phyloP scores from a whole-genome alignment of 192 early-diverging fungal species.

The Ambispora gerdemannii region DNA sequence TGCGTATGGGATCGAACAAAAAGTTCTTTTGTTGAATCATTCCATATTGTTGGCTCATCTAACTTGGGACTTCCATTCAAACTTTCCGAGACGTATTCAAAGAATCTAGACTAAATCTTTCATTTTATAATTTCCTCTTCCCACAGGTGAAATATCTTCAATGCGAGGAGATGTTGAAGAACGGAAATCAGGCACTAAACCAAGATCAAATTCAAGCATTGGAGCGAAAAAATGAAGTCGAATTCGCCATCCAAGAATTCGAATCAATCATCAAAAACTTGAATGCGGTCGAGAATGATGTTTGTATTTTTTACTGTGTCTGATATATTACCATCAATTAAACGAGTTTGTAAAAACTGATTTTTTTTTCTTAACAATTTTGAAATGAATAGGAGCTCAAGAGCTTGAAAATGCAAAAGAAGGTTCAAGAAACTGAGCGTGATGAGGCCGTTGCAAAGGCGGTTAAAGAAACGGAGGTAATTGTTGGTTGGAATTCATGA shows the following conservation, averaged over 20 bases:
- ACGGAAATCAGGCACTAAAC: not conserved
- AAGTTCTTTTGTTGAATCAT: not conserved
- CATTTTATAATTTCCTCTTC: not conserved
- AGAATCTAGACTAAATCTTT: not conserved
- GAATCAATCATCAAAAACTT: not conserved
- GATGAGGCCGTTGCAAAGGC: slow-evolving; percentile 19
- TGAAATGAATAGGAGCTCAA: slow-evolving; percentile 18
- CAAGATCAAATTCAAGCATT: slow-evolving; percentile 10
- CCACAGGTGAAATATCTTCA: slow-evolving; percentile 7
- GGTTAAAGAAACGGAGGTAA: slow-evolving; percentile 14
- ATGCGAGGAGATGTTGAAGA: slow-evolving; percentile 1
- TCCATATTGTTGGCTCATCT: not conserved
- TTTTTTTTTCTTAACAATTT: not conserved
- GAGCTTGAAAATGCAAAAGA: not conserved
- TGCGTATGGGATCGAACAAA: too few relatives aligned
- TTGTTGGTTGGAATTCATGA: too few relatives aligned
- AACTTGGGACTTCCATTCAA: not conserved
- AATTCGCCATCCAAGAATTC: not conserved
- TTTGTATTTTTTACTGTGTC: too few relatives aligned
- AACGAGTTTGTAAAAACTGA: not conserved
- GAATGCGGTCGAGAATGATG: slow-evolving; percentile 7
- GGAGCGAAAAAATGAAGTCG: slow-evolving; percentile 18
- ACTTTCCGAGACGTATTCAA: not conserved
- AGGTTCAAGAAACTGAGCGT: slow-evolving; percentile 14
- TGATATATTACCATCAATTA: not conserved